These are phyloP conservation scores for Yamadazyma philogaea DNA, from an alignment of 805 yeast genomes.

Conservation along the genomic window DNA sequence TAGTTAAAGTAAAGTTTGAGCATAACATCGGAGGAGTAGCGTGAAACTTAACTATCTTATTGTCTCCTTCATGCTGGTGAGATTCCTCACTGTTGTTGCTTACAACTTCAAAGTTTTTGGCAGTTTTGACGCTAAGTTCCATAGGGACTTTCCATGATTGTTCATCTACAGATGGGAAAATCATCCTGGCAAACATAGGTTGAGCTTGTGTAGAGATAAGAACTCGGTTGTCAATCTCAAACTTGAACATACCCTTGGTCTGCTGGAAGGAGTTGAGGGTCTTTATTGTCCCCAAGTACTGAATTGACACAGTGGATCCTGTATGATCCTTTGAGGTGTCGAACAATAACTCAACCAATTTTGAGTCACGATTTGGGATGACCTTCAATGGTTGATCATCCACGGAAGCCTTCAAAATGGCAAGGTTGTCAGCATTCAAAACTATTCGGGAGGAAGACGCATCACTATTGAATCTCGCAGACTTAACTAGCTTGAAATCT, in stretches of 20 bases:
- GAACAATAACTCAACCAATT: constrained; percentile 7
- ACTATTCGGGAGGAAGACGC: constrained; percentile 6
- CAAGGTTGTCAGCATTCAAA: constrained; percentile 11
- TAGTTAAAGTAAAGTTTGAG: constrained; percentile 63
- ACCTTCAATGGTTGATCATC: constrained; percentile 8
- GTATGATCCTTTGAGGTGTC: constrained; percentile 15
- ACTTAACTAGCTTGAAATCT: constrained; percentile 3
- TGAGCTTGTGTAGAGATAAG: constrained; percentile 71
- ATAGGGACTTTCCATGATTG: constrained; percentile 51
- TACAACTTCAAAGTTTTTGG: constrained; percentile 45
- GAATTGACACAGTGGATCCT: constrained; percentile 7
- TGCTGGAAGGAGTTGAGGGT: constrained; percentile 11
- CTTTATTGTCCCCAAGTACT: constrained; percentile 13
- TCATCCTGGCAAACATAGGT: constrained; percentile 58
- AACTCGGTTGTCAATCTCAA: constrained; percentile 51
- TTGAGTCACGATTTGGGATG: not conserved
- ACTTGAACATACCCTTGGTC: constrained; percentile 14
- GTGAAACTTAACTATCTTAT: constrained; percentile 37
- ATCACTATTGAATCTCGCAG: not conserved
- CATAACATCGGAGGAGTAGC: constrained; percentile 58
- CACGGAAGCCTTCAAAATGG: constrained; percentile 11
- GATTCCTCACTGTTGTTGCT: constrained; percentile 44
- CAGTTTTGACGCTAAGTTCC: constrained; percentile 47
- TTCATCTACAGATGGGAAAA: constrained; percentile 73
- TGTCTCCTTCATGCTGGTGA: constrained; percentile 14